Base-by-base conservation (phyloP, 2,329 filamentous ascomycete species). In the Sphaerulina populicola region DNA sequence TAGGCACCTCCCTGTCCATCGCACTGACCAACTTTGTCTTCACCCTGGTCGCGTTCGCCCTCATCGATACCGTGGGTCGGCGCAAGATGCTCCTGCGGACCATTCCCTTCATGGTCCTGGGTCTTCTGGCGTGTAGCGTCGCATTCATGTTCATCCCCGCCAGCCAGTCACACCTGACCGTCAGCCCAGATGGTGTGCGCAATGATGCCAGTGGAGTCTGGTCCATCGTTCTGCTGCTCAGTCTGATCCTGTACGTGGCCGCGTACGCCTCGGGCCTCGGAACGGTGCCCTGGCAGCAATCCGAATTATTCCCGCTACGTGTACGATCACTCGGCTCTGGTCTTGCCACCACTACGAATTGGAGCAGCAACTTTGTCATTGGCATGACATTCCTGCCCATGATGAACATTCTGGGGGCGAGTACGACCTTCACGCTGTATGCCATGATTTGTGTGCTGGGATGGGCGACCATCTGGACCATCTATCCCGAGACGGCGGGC, bases 261-360 rank as follows among this genome's bases (percentile, higher is more conserved):
- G 77, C 84, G 1, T 97, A 94, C 65, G 91, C 91, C 1, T 74
- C 90, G 1, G 91, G 91, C 2, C 76, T 97, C 2, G 91, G 91
- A 7, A 94, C 89, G 61, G 88, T 97, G 2, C 90, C 91, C 0
- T 97, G 91, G 91, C 91, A 95, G 77, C 90, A 95, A 71, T 88
- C 84, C 60, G 91, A 97, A 71, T 78, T 65, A 12, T 96, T 96
- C 64, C 86, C 89, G 0, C 74, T 90, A 43, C 76, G 77, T 29
- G 85, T 89, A 41, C 81, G 86, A 44, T 82, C 83, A 4, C 69
- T 88, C 1, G 87, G 86, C 27, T 86, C 83, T 52, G 82, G 82
- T 0, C 68, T 88, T 4, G 79, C 85, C 1, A 91, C 90, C 6
- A 84, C 83, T 4, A 94, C 87, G 6, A 96, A 86, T 64, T 97